phyloP scores from a whole-genome alignment of 768 basidiomycete species.

The Lepiota venenata region DNA sequence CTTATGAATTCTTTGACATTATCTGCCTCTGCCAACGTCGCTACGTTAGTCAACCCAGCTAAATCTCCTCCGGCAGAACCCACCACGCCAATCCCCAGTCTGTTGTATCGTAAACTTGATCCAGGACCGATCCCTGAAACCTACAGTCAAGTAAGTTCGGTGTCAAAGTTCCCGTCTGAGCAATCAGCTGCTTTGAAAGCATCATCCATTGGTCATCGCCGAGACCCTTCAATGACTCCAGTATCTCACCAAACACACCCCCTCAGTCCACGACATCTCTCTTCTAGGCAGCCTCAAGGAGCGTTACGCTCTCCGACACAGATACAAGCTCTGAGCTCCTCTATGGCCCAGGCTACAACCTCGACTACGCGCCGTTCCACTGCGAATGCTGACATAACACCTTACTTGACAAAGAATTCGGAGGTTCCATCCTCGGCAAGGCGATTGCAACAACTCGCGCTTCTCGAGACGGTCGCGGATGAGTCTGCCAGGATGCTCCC shows the following conservation, averaged over 20 bases:
- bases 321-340: not conserved
- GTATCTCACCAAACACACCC: not conserved
- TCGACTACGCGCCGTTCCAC: not conserved
- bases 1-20: conserved; percentile 60
- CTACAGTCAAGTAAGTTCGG: not conserved
- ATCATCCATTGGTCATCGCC: not conserved
- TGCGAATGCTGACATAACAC: conserved; percentile 61
- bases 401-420: conserved; percentile 55
- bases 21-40: conserved; percentile 34
- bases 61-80: conserved; percentile 5
- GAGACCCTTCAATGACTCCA: conserved; percentile 6
- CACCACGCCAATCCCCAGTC: conserved; percentile 5
- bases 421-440: conserved; percentile 59
- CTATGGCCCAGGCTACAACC: not conserved
- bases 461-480: conserved; percentile 68
- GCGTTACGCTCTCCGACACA: not conserved
- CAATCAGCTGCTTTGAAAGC: not conserved
- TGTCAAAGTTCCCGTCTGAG: not conserved
- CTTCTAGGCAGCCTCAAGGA: not conserved
- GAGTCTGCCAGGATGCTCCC: conserved; percentile 68
- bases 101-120: not conserved
- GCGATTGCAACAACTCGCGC: conserved; percentile 64
- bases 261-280: not conserved
- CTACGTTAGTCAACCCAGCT: not conserved
- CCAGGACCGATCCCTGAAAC: not conserved